Conservation (phyloP, 2,329 filamentous ascomycete genomes). For the Periconia sp. region DNA sequence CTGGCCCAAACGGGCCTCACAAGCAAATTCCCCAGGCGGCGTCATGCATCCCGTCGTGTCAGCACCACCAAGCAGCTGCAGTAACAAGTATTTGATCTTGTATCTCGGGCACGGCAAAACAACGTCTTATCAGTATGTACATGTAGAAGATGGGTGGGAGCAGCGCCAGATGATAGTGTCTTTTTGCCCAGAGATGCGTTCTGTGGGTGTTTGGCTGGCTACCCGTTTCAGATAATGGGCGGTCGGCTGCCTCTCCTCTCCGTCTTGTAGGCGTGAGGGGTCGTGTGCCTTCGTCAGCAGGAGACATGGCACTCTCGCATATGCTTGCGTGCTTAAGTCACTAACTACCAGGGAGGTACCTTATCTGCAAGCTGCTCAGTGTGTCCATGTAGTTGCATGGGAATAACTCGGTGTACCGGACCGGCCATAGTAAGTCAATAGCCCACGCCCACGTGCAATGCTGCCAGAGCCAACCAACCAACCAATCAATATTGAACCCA, state of each 20-base stretch:
- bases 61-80: too few relatives aligned
- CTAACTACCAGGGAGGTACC: too few relatives aligned
- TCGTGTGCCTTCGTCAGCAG: not conserved
- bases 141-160: too few relatives aligned
- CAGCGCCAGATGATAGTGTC: not conserved
- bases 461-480: too few relatives aligned
- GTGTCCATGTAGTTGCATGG: too few relatives aligned
- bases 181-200: not conserved
- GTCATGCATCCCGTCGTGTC: not conserved
- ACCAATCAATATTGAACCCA: too few relatives aligned
- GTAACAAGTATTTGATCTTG: not conserved
- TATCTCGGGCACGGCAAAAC: not conserved
- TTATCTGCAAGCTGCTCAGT: not conserved
- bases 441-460: too few relatives aligned
- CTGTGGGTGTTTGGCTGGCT: not conserved
- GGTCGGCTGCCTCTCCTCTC: not conserved
- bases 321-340: not conserved
- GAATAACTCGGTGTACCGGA: too few relatives aligned
- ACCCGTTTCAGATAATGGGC: not conserved
- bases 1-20: constrained; percentile 14
- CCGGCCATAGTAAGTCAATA: too few relatives aligned
- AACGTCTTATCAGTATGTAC: too few relatives aligned
- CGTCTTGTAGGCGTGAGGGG: too few relatives aligned
- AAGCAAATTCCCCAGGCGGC: not conserved
- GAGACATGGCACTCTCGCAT: not conserved